These are phyloP conservation scores for Conticribra weissflogii DNA, from an alignment of 108 stramenopile species.

Conservation along the genomic window DNA sequence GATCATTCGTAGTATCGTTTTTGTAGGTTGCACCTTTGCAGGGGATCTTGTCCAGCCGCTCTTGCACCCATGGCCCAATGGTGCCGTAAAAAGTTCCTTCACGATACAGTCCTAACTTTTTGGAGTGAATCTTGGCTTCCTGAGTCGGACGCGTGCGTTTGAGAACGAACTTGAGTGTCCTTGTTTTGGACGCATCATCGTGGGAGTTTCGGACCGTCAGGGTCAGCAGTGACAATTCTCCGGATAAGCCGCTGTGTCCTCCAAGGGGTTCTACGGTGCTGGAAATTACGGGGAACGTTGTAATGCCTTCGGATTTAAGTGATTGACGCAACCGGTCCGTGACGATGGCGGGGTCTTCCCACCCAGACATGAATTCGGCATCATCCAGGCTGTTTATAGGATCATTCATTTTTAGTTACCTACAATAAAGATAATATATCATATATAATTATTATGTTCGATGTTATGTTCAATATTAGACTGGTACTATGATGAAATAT, in stretches of 20 bases:
- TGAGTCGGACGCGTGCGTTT: slow-evolving; percentile 47
- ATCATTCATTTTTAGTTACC: too few species aligned
- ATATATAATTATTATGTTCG: too few species aligned
- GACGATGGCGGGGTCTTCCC: slow-evolving; percentile 15
- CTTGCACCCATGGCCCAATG: slow-evolving; percentile 22
- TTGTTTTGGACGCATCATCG: slow-evolving; percentile 1
- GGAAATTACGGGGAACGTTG: slow-evolving; percentile 4
- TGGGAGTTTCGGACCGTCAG: slow-evolving; percentile 2
- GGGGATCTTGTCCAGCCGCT: slow-evolving; percentile 15
- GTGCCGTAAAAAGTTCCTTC: slow-evolving; percentile 60
- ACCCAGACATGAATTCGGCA: slow-evolving; percentile 12
- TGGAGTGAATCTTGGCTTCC: slow-evolving; percentile 19
- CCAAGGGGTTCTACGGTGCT: not conserved
- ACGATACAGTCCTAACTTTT: slow-evolving; percentile 55
- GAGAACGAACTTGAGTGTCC: slow-evolving; percentile 30
- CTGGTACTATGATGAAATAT: too few species aligned
- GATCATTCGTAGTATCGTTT: not conserved
- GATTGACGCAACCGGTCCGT: slow-evolving; percentile 9
- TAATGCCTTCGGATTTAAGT: slow-evolving; percentile 10
- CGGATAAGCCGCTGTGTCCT: slow-evolving; percentile 11
- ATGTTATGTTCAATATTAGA: too few species aligned
- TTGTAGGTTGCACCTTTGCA: not conserved
- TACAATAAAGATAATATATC: too few species aligned
- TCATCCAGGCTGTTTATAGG: too few species aligned
- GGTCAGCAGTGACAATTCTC: slow-evolving; percentile 13